These are phyloP conservation scores for Capsicum rhomboideum DNA, from an alignment of 257 asterid species.

Conservation along the genomic window DNA sequence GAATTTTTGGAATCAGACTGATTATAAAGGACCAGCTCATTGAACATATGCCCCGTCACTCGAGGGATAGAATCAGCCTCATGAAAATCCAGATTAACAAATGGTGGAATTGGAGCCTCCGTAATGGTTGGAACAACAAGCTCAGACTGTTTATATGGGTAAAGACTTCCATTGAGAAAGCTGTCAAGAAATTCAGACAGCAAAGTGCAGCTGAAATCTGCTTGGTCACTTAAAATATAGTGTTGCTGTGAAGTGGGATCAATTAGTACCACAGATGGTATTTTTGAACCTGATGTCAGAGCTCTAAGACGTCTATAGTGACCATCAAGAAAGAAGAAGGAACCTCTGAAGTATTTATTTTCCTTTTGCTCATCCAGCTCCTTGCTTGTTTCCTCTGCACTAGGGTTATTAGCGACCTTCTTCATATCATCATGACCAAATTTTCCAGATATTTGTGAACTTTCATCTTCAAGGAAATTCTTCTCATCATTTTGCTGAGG, in stretches of 20 bases:
- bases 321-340: conserved; percentile 75
- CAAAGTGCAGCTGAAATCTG: conserved; percentile 33
- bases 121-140: conserved; percentile 31
- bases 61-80: conserved; percentile 76
- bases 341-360: conserved; percentile 26
- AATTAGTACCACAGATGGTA: conserved; percentile 69
- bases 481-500: conserved; percentile 20
- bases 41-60: conserved; percentile 50
- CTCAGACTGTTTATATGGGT: conserved; percentile 62
- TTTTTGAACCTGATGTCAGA: conserved; percentile 53
- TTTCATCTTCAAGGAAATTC: conserved; percentile 21
- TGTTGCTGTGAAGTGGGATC: conserved; percentile 59
- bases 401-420: conserved; percentile 20
- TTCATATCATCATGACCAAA: conserved; percentile 12
- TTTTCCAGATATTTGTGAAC: conserved; percentile 18
- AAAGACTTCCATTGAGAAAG: conserved; percentile 59
- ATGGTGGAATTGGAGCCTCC: conserved; percentile 69
- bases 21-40: conserved; percentile 59
- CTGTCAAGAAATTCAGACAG: conserved; percentile 49
- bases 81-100: conserved; percentile 85
- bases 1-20: conserved; percentile 36
- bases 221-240: conserved; percentile 43
- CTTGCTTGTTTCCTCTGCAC: conserved; percentile 19
- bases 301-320: conserved; percentile 67
- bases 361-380: conserved; percentile 30